Base-by-base conservation (phyloP, 257 asterid species). In the Ballota nigra region DNA sequence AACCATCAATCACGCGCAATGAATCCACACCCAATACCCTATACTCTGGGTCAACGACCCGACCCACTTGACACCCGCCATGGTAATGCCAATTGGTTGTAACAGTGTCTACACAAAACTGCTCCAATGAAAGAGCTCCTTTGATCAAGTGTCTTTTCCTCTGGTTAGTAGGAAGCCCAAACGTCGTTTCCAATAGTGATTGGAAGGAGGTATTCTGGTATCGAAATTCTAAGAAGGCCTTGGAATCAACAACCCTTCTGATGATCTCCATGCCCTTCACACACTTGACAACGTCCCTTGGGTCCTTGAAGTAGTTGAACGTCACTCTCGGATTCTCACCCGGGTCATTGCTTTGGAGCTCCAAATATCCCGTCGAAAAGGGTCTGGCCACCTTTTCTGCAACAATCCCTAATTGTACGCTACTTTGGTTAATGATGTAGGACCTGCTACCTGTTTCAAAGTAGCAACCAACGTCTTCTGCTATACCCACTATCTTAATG, bases 1-100 rank as follows among this genome's bases (percentile, higher is more conserved):
- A 93, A 0, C 96, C 96, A 69, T 91, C 97, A 15, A 93, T 56
- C 11, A 93, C 96, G 0, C 97, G 88, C 72, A 93, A 74, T 0
- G 86, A 79, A 2, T 89, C 96, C 4, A 88, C 88, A 0, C 97
- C 96, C 3, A 88, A 0, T 19, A 91, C 90, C 63, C 41, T 81
- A 28, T 86, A 86, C 16, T 93, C 74, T 0, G 31, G 73, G 74
- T 91, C 96, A 5, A 93, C 94, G 5, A 93, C 98, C 24, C 70
- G 70, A 23, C 75, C 76, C 53, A 90, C 87, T 49, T 83, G 96
- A 75, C 97, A 93, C 5, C 98, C 98, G 2, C 98, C 98, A 41
- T 93, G 98, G 52, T 85, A 91, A 74, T 93, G 98, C 96, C 97
- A 93, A 16, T 91, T 85, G 6, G 96, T 86, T 83, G 82, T 76